Percentiles rank a stretch among this genome's conserved stretches.
Conservation (phyloP, 257 asterid species). For the Petrea volubilis region DNA sequence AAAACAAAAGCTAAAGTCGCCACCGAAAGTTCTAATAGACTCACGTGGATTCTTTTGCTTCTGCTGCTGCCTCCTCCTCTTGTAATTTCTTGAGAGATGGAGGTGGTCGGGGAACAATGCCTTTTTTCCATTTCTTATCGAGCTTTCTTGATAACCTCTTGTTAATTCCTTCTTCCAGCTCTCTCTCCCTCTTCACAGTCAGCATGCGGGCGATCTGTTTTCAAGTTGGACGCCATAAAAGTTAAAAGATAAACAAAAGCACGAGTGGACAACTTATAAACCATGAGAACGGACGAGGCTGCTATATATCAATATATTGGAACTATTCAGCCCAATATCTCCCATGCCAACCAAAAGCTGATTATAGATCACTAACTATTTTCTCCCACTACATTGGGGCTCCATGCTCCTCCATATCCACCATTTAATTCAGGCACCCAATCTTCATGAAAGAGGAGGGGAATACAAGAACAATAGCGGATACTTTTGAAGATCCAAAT, state of each 20-base stretch:
- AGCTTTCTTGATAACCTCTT: conserved; percentile 90
- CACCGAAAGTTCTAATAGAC: conserved; percentile 7
- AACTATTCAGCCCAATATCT: background rate
- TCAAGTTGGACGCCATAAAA: background rate
- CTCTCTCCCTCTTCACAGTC: conserved; percentile 91
- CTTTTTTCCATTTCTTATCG: conserved; percentile 84
- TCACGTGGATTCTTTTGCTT: conserved; percentile 68
- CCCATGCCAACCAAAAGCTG: too few relatives aligned
- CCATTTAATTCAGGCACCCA: too few relatives aligned
- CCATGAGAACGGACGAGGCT: background rate
- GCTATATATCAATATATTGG: background rate
- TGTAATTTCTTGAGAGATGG: conserved; percentile 76
- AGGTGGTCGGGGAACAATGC: conserved; percentile 92
- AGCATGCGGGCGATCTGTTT: conserved; percentile 83
- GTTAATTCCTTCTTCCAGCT: conserved; percentile 85
- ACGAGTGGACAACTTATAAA: background rate
- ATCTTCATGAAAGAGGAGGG: background rate
- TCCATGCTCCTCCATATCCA: too few relatives aligned
- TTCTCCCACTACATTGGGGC: too few relatives aligned
- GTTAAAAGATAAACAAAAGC: background rate
- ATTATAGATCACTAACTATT: too few relatives aligned
- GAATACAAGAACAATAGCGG: background rate
- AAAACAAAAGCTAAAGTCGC: background rate
- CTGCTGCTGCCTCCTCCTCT: conserved; percentile 93
- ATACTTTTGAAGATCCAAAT: background rate